Evolutionary conservation across 2,329 filamentous ascomycete genomes (phyloP), one percentile per base, ranked within the genome.

Genomic region (Thermothelomyces thermophilus): DNA sequence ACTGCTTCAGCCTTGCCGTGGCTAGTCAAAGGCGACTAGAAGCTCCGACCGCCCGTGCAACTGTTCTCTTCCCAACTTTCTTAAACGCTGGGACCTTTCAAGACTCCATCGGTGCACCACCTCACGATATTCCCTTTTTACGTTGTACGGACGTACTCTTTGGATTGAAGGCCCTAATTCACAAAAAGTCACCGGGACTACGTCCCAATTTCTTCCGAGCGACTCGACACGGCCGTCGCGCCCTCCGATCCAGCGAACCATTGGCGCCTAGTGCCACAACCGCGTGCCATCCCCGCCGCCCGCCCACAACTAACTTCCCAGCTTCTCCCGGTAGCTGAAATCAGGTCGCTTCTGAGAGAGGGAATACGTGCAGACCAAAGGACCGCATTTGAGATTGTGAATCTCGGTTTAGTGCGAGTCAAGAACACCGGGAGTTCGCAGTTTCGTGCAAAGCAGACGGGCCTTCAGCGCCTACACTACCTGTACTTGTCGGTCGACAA

Each of bases 1-100:
- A 35, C 22, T 40, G 26, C 50, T 13, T 52, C 50, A 52, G 50
- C 50, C 50, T 52, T 39, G 50, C 42, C 41, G 41, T 31, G 24
- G 43, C 35, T 28, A 37, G 22, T 47, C 22, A 51, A 42, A 47
- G 36, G 28, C 45, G 17, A 42, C 24, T 13, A 28, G 4, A 28
- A 37, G 14, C 40, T 49, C 31, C 41, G 48, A 40, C 35, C 22
- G 37, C 24, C 41, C 31, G 50, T 41, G 46, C 50, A 49, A 46
- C 50, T 34, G 1, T 45, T 41, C 41, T 24, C 26, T 35, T 16
- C 35, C 30, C 37, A 37, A 45, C 22, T 20, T 35, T n/a, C 28
- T 22, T 24, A 24, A 45, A 10, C 44, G 20, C 28, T 35, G 28
- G 35, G 36, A 14, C n/a, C n/a, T n/a, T 28, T 10, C 24, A 13